A percentile compares a stretch with the other conserved stretches of the same genome.
Evolutionary conservation across 2,329 filamentous ascomycete species (phyloP).

Genomic region (Blastomyces emzantsi): DNA sequence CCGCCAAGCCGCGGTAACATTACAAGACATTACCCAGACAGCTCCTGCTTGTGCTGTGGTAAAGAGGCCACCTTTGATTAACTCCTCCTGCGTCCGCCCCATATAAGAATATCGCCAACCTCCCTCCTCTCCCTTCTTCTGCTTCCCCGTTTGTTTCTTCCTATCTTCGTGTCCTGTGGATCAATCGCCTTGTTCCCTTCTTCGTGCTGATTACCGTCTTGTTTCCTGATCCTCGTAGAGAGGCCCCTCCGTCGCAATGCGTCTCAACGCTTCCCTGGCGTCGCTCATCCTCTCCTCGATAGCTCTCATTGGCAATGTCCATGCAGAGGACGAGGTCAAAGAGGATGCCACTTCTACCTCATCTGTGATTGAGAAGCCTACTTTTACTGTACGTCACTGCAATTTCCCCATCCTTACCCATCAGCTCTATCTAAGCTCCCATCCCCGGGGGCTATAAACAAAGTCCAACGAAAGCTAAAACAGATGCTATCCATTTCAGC

Average conservation of each 20-base stretch:
- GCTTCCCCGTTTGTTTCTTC: slow-evolving; percentile 11
- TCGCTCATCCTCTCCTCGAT: slow-evolving; percentile 61
- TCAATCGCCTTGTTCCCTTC: slow-evolving; percentile 14
- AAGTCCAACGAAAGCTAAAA: slow-evolving; percentile 13
- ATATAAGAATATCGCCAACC: slow-evolving; percentile 11
- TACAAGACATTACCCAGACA: background rate
- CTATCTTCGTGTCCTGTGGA: slow-evolving; percentile 18
- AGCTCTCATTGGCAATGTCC: slow-evolving; percentile 56
- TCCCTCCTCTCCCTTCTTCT: slow-evolving; percentile 12
- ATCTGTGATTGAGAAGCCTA: slow-evolving; percentile 58
- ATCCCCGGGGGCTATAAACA: slow-evolving; percentile 1
- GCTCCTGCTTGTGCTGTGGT: background rate
- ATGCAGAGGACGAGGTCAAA: slow-evolving; percentile 61
- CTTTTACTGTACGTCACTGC: slow-evolving; percentile 67
- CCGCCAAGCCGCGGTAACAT: background rate
- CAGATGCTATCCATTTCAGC: slow-evolving; percentile 46
- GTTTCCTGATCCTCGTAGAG: slow-evolving; percentile 16
- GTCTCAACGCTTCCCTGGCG: slow-evolving; percentile 70
- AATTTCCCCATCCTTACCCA: background rate
- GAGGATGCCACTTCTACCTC: slow-evolving; percentile 43
- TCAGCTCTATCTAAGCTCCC: slow-evolving; percentile 6
- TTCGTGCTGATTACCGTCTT: slow-evolving; percentile 10
- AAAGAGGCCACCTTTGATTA: slow-evolving; percentile 40
- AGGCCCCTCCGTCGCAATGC: slow-evolving; percentile 53
- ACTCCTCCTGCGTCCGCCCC: slow-evolving; percentile 19